Base-by-base conservation (phyloP, 1,284 basidiomycete genomes). In the Rhodofomes roseus region DNA sequence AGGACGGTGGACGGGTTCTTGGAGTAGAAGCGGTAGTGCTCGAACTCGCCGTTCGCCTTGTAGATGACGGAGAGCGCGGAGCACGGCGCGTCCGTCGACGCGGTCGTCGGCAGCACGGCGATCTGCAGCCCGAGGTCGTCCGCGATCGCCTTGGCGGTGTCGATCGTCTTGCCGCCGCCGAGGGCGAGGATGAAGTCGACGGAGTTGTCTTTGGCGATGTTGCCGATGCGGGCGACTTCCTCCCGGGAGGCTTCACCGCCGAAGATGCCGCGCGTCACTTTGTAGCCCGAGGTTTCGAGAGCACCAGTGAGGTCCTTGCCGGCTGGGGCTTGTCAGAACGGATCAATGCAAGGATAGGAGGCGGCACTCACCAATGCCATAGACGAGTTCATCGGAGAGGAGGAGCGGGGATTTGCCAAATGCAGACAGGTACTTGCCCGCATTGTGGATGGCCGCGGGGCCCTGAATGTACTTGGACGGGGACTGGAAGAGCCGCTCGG, bases 381-480 rank as follows among this genome's bases (percentile, higher is more conserved):
- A 71, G 29, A 74, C 73, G 55, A 72, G 63, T 16, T 70, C 63
- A 63, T 74, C 73, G 48, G 67, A 68, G 29, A 70, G 63, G 27
- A 74, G 56, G 4, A 74, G 62, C 0, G 73, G 71, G 0, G 67
- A 57, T 8, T 66, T 67, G 36, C 73, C 73, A 25, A 74, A 62
- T 16, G 63, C 54, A 14, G 63, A 61, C 16, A 74, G 68, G 60
- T 74, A 74, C 50, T 65, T 66, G 2, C 68, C 67, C 4, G 72
- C 73, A 48, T 74, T 71, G 25, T 73, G 68, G 62, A 74, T 73
- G 41, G 73, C 73, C 44, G 70, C 66, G 4, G 73, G 73, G 7
- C 73, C 73, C 60, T 74, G 73, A 48, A 74, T 73, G 67, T 74
- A 74, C 62, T 74, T 74, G 14, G 70, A 72, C n/a, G 73, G 73